These are phyloP conservation scores for Kentomonas sorsogonicus DNA, from an alignment of 208 protist genomes.

Conservation along the genomic window DNA sequence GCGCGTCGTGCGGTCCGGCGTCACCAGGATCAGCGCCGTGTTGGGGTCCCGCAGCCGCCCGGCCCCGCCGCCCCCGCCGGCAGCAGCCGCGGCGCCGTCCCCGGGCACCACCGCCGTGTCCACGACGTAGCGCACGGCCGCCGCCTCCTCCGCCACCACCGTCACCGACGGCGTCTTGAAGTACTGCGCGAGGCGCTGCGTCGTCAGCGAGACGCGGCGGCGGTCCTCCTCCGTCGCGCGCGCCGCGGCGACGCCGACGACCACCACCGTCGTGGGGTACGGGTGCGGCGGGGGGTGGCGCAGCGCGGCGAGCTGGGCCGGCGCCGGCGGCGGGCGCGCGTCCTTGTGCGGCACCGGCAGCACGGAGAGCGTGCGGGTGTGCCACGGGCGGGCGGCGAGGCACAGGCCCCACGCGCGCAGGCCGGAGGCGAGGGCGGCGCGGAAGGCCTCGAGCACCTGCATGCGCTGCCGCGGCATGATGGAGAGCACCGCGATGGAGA, in stretches of 20 bases:
- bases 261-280: slow-evolving; percentile 51
- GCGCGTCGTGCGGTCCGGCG: slow-evolving; percentile 41
- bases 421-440: slow-evolving; percentile 21
- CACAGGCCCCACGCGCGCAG: slow-evolving; percentile 66
- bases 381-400: slow-evolving; percentile 30
- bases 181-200: slow-evolving; percentile 49
- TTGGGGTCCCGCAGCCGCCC: slow-evolving; percentile 39
- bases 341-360: slow-evolving; percentile 56
- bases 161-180: slow-evolving; percentile 37
- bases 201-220: slow-evolving; percentile 29
- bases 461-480: slow-evolving; percentile 62
- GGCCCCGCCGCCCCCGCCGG: not conserved
- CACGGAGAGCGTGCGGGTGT: slow-evolving; percentile 46
- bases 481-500: slow-evolving; percentile 49
- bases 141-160: slow-evolving; percentile 42
- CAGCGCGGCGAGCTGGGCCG: slow-evolving; percentile 1
- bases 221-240: slow-evolving; percentile 44
- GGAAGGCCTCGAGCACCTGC: slow-evolving; percentile 42
- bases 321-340: not conserved
- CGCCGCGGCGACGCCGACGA: slow-evolving; percentile 47
- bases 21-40: slow-evolving; percentile 56
- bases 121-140: slow-evolving; percentile 48
- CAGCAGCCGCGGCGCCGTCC: not conserved
- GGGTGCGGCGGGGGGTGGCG: slow-evolving; percentile 25
- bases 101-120: slow-evolving; percentile 33